phyloP scores from a whole-genome alignment of 345 rosid genomes.

The Turritis glabra region DNA sequence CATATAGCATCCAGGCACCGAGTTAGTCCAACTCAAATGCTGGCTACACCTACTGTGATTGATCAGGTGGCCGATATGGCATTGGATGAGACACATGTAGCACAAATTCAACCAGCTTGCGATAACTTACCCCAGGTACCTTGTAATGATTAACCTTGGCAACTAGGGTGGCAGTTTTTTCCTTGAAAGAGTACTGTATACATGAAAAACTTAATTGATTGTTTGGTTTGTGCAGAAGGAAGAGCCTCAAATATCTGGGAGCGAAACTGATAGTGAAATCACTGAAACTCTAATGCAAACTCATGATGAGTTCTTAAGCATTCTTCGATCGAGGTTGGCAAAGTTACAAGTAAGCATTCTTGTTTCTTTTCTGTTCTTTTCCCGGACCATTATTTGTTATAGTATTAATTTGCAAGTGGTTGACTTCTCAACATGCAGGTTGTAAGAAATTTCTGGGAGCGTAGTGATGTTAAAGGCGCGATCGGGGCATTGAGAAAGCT shows the following conservation, averaged over 20 bases:
- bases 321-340: conserved; percentile 77
- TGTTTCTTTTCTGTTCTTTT: neutral
- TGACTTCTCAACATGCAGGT: conserved; percentile 50
- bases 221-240: conserved; percentile 47
- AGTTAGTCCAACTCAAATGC: conserved; percentile 16
- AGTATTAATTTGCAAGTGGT: conserved; percentile 1
- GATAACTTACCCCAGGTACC: conserved; percentile 28
- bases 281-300: conserved; percentile 68
- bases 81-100: conserved; percentile 16
- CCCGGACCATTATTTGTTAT: neutral
- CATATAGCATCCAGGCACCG: conserved; percentile 14
- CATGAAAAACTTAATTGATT: neutral
- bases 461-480: conserved; percentile 78
- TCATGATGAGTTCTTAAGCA: conserved; percentile 70
- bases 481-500: conserved; percentile 71
- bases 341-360: conserved; percentile 73
- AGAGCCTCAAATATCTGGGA: conserved; percentile 55
- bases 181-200: neutral
- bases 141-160: neutral
- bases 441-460: conserved; percentile 82
- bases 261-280: conserved; percentile 46
- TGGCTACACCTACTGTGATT: conserved; percentile 14
- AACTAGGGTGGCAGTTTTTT: neutral
- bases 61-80: conserved; percentile 22
- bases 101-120: conserved; percentile 18